phyloP scores from a whole-genome alignment of 306 rosid species.

The Lathyrus tuberosus region DNA sequence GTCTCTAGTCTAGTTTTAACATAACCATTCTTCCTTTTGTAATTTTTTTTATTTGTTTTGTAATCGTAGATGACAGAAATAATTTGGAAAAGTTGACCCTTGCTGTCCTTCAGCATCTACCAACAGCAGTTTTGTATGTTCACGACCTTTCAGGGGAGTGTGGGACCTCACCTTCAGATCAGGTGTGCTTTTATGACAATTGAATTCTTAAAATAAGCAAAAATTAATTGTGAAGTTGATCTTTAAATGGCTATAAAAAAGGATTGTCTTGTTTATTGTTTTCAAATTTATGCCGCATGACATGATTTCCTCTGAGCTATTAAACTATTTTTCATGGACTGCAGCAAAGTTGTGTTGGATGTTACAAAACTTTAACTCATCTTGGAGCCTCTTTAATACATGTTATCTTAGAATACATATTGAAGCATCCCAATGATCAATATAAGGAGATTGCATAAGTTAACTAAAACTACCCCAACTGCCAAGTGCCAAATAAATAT shows the following conservation, averaged over 20 bases:
- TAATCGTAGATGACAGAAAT: conserved; percentile 79
- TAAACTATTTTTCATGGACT: neutral
- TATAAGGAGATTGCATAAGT: neutral
- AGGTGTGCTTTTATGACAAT: conserved; percentile 59
- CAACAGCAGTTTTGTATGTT: conserved; percentile 88
- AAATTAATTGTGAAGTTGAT: conserved; percentile 3
- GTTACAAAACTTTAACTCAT: no score
- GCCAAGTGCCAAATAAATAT: neutral
- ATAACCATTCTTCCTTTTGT: neutral
- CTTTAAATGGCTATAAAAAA: conserved; percentile 14
- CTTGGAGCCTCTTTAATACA: neutral
- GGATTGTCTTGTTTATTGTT: neutral
- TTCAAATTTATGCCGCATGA: conserved; percentile 26
- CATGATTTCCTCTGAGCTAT: conserved; percentile 15
- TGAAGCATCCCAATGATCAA: neutral
- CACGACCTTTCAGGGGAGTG: conserved; percentile 97
- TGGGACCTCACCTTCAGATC: conserved; percentile 94
- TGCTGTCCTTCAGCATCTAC: conserved; percentile 88
- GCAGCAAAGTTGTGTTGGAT: neutral
- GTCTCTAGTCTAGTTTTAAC: conserved; percentile 19
- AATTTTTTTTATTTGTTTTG: neutral
- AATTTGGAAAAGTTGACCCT: conserved; percentile 92
- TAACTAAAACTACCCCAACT: neutral
- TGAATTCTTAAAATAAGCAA: conserved; percentile 32
- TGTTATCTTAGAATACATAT: neutral